These are phyloP conservation scores for Phytomonas serpens DNA, from an alignment of 208 protist species.

Conservation along the genomic window DNA sequence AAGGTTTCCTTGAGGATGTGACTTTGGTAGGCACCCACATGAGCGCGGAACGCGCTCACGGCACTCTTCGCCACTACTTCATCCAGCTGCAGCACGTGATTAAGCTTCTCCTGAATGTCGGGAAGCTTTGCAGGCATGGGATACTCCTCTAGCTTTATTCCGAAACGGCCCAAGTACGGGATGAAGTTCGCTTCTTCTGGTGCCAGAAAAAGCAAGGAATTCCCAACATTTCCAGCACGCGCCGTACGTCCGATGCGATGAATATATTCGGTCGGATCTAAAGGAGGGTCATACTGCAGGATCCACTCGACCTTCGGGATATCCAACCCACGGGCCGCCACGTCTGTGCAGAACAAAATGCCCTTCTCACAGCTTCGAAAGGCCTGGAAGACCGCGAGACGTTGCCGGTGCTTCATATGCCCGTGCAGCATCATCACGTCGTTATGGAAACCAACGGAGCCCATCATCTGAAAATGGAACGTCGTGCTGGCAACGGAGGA, in stretches of 20 bases:
- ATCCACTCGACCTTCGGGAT: constrained; percentile 96
- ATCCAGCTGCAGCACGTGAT: constrained; percentile 86
- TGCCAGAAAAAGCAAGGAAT: constrained; percentile 90
- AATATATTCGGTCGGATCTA: constrained; percentile 94
- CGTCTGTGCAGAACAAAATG: constrained; percentile 94
- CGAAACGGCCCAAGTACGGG: constrained; percentile 75
- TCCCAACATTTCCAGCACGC: constrained; percentile 88
- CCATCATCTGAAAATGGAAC: constrained; percentile 98
- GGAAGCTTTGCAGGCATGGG: constrained; percentile 62
- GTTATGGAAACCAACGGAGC: constrained; percentile 97
- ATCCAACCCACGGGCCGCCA: constrained; percentile 93
- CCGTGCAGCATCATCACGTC: constrained; percentile 94
- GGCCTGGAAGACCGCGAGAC: constrained; percentile 81
- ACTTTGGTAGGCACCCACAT: constrained; percentile 91
- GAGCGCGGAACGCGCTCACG: constrained; percentile 86
- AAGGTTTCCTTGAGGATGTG: constrained; percentile 93
- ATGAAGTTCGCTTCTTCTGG: constrained; percentile 89
- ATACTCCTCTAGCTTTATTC: constrained; percentile 71
- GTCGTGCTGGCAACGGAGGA: constrained; percentile 95
- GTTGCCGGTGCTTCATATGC: constrained; percentile 93
- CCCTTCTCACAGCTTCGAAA: constrained; percentile 83
- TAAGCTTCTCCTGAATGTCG: constrained; percentile 73
- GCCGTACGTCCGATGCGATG: constrained; percentile 96
- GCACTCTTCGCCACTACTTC: constrained; percentile 85
- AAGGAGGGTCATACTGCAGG: constrained; percentile 97